These are phyloP conservation scores for Sordariomycetes sp. DNA, from an alignment of 2,329 filamentous ascomycete genomes.

Conservation along the genomic window DNA sequence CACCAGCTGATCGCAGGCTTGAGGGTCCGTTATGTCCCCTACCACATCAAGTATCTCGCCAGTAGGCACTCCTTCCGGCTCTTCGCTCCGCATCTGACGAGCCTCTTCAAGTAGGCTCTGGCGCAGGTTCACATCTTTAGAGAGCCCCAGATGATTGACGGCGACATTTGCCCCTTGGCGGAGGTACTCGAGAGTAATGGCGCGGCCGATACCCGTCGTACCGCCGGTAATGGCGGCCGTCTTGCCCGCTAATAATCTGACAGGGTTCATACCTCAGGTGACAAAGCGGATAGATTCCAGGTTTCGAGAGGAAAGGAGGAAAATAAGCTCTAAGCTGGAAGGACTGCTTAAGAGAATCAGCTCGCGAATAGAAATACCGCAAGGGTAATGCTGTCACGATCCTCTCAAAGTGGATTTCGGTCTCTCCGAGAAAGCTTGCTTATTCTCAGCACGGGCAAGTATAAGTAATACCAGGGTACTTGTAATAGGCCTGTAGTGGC, in stretches of 20 bases:
- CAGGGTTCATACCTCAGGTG: background rate
- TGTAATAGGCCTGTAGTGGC: too few relatives aligned
- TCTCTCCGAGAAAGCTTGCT: background rate
- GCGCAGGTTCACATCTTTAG: background rate
- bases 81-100: background rate
- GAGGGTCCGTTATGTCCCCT: background rate
- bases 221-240: background rate
- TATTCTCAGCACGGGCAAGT: too few relatives aligned
- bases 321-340: background rate
- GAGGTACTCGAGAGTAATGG: background rate
- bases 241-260: background rate
- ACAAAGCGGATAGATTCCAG: background rate
- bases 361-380: background rate
- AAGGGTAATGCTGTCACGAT: background rate
- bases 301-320: background rate
- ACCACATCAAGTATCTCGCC: background rate
- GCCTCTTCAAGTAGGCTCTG: background rate
- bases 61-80: background rate
- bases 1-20: background rate
- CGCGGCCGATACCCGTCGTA: background rate
- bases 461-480: too few relatives aligned
- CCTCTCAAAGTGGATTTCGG: too few relatives aligned
- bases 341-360: background rate
- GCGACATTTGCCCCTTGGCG: background rate
- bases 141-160: background rate